These are phyloP conservation scores for Globisporangium paroecandrum DNA, from an alignment of 352 stramenopile genomes.

Conservation along the genomic window DNA sequence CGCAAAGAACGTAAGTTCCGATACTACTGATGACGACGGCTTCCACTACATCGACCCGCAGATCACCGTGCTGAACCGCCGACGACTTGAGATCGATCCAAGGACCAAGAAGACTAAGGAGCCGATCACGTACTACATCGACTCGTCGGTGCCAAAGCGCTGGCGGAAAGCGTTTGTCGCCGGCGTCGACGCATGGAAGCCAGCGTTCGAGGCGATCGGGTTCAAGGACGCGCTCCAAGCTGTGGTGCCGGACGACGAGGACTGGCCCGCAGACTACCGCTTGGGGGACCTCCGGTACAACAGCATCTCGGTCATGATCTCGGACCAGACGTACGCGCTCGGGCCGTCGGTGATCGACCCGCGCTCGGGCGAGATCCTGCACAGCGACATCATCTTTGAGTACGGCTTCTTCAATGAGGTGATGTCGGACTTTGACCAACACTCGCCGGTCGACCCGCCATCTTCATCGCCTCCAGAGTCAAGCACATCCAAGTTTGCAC, in stretches of 20 bases:
- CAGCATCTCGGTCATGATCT: conserved; percentile 85
- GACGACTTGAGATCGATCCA: conserved; percentile 48
- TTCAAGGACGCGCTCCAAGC: conserved; percentile 69
- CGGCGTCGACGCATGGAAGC: conserved; percentile 72
- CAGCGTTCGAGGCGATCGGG: conserved; percentile 73
- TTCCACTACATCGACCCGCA: conserved; percentile 50
- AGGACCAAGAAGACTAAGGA: conserved; percentile 34
- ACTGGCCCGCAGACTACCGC: conserved; percentile 79
- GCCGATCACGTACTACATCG: conserved; percentile 80
- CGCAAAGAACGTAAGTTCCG: neutral
- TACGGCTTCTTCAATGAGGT: conserved; percentile 83
- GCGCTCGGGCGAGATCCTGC: conserved; percentile 81
- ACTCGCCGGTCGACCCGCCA: conserved; percentile 35
- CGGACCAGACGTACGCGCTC: conserved; percentile 66
- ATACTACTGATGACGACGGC: conserved; percentile 25
- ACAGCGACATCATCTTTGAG: conserved; percentile 85
- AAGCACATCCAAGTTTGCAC: neutral
- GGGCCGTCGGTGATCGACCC: conserved; percentile 70
- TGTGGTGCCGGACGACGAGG: conserved; percentile 54
- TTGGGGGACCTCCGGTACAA: conserved; percentile 85
- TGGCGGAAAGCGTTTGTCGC: conserved; percentile 60
- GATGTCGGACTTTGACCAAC: conserved; percentile 48
- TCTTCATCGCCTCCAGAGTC: neutral
- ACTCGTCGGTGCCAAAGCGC: conserved; percentile 68
- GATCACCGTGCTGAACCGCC: conserved; percentile 70